Base-by-base conservation (phyloP, 164 flowering plant genomes). In the Vitis riparia region DNA sequence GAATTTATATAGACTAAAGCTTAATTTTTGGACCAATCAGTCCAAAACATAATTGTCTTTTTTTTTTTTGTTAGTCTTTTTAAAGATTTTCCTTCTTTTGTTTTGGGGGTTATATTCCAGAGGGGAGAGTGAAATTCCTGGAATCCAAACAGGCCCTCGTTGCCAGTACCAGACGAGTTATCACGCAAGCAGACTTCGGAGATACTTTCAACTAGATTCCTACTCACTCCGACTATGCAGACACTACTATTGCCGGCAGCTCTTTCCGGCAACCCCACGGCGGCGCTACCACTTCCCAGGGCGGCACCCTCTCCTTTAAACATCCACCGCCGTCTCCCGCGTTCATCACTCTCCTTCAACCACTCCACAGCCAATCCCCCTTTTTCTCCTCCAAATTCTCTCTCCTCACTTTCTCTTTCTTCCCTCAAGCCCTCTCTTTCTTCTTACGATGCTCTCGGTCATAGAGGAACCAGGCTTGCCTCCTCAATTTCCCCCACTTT, bases 231-330 rank as follows among this genome's bases (percentile, higher is more conserved):
- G 70, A 68, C 17, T 49, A 91, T 87, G 96, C 93, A 85, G 64
- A 74, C 87, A 68, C 83, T 91, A 8, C 79, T 86, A n/a, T 70
- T 75, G 75, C 91, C 90, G 75, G 79, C 84, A 37, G 68, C 73
- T 64, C 77, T 80, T 68, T 62, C 82, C 76, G 79, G 70, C 77
- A 59, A 44, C 44, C 67, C 55, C 32, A 5, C 77, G 19, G 1
- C 75, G 17, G 59, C 72, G 67, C 70, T 72, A 37, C 73, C 79
- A 49, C 70, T 51, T 53, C 3, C 19, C 14, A 12, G 63, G 63
- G 64, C 63, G 60, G 62, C 65, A 30, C 50, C 72, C 11, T 44
- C 71, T 0, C 62, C 63, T 10, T 37, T 67, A 15, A 12, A 53
- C 69, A 67, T 55, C 71, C 62, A 52, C 59, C 78, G 66, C 65